Evolutionary conservation across 108 stramenopile species (phyloP).

Genomic region (Cyclotella sp.): DNA sequence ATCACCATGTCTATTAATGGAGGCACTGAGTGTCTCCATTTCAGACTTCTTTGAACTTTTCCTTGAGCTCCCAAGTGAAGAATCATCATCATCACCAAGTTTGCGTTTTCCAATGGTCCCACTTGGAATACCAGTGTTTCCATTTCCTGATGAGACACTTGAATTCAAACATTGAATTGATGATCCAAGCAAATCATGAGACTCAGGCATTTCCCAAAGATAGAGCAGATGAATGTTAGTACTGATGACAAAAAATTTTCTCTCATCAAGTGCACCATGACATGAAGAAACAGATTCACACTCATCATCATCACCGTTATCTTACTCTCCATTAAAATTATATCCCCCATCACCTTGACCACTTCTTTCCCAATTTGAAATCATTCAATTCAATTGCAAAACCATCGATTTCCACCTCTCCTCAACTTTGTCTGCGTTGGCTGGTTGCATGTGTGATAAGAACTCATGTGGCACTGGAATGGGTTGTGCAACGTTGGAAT

Average conservation of each 20-base stretch:
- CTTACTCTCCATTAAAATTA: neutral
- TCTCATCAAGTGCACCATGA: neutral
- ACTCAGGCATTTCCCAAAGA: conserved; percentile 6
- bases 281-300: neutral
- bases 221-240: conserved; percentile 11
- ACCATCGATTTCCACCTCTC: neutral
- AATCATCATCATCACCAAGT: no score
- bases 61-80: no score
- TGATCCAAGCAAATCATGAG: conserved; percentile 3
- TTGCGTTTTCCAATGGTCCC: no score
- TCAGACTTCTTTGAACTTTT: no score
- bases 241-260: neutral
- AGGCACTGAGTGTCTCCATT: no score
- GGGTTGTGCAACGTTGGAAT: neutral
- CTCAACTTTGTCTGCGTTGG: conserved; percentile 9
- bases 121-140: neutral
- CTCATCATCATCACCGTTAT: neutral
- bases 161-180: neutral
- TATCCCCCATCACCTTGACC: conserved; percentile 17
- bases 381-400: conserved; percentile 1
- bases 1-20: no score
- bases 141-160: neutral
- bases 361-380: conserved; percentile 11
- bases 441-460: neutral
- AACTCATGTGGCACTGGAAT: conserved; percentile 1